Evolutionary conservation across 2,329 filamentous ascomycete species (phyloP).

Genomic region (Elsinoe australis): DNA sequence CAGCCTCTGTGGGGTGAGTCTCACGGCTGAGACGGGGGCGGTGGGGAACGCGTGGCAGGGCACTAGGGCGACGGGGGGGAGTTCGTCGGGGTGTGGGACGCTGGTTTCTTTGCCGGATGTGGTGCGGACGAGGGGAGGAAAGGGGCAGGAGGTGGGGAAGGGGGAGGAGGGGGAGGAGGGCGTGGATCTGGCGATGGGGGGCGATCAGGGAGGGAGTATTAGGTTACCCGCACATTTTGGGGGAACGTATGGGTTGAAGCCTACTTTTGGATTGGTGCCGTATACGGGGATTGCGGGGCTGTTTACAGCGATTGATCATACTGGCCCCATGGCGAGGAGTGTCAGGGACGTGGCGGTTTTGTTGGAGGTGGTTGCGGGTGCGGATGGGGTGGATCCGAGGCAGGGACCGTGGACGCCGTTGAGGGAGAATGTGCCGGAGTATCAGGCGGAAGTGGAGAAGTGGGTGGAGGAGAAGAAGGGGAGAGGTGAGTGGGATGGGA

Average conservation of each 20-base stretch:
- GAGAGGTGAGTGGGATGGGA: constrained; percentile 26
- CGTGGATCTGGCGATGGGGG: constrained; percentile 33
- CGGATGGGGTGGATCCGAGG: constrained; percentile 40
- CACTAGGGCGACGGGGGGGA: constrained; percentile 33
- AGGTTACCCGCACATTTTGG: constrained; percentile 23
- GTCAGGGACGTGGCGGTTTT: constrained; percentile 37
- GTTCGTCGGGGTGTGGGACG: constrained; percentile 30
- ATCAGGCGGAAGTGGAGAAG: constrained; percentile 26
- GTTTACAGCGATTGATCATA: constrained; percentile 40
- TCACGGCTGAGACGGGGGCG: constrained; percentile 39
- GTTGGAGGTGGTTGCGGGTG: constrained; percentile 38
- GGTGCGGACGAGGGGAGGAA: constrained; percentile 21
- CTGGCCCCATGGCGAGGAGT: constrained; percentile 37
- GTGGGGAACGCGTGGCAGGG: constrained; percentile 36
- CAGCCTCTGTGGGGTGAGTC: constrained; percentile 37
- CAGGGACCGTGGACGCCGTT: constrained; percentile 37
- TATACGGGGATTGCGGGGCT: constrained; percentile 39
- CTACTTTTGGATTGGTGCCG: constrained; percentile 38
- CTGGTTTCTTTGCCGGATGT: constrained; percentile 30
- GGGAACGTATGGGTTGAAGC: constrained; percentile 33
- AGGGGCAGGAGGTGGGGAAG: constrained; percentile 23
- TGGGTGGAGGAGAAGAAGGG: constrained; percentile 26
- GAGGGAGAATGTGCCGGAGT: constrained; percentile 31
- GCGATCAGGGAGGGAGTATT: constrained; percentile 27
- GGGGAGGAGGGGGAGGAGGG: constrained; percentile 27